Conservation (phyloP, 371 early-diverging fungal genomes). For the Chytridium lagenaria region DNA sequence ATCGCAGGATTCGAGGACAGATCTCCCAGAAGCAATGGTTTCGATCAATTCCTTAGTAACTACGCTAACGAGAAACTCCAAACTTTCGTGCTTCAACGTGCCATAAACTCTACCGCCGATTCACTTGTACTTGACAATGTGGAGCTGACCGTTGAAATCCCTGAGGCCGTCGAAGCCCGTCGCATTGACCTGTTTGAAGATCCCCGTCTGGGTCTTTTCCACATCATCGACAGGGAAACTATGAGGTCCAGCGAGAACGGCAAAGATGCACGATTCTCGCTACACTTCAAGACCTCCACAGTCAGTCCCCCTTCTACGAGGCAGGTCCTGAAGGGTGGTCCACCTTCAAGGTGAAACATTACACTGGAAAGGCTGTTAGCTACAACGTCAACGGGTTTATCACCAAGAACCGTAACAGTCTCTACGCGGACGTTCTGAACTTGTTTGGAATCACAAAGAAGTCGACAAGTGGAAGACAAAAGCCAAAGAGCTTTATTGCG, state of each 20-base stretch:
- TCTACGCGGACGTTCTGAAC: constrained; percentile 74
- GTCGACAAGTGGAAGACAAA: constrained; percentile 34
- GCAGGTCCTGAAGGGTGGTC: constrained; percentile 33
- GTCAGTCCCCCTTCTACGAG: constrained; percentile 20
- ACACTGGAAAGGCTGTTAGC: constrained; percentile 55
- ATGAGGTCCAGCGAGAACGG: constrained; percentile 24
- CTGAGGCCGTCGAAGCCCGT: constrained; percentile 25
- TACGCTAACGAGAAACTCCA: constrained; percentile 71
- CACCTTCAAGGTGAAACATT: constrained; percentile 38
- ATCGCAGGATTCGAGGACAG: constrained; percentile 68
- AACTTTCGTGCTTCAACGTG: constrained; percentile 60
- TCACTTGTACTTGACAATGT: constrained; percentile 28
- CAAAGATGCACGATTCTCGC: constrained; percentile 31
- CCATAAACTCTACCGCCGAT: constrained; percentile 35
- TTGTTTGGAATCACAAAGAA: constrained; percentile 38
- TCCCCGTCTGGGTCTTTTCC: constrained; percentile 26
- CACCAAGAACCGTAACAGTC: constrained; percentile 71
- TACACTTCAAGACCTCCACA: constrained; percentile 13
- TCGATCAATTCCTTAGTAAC: constrained; percentile 70
- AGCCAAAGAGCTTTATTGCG: constrained; percentile 38
- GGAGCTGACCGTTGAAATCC: neutral
- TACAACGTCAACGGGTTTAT: constrained; percentile 79
- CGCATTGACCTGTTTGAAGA: constrained; percentile 36
- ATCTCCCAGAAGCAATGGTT: constrained; percentile 52
- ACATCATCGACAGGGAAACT: constrained; percentile 34